Conservation (phyloP, 768 basidiomycete species). For the Serpula lacrymans region DNA sequence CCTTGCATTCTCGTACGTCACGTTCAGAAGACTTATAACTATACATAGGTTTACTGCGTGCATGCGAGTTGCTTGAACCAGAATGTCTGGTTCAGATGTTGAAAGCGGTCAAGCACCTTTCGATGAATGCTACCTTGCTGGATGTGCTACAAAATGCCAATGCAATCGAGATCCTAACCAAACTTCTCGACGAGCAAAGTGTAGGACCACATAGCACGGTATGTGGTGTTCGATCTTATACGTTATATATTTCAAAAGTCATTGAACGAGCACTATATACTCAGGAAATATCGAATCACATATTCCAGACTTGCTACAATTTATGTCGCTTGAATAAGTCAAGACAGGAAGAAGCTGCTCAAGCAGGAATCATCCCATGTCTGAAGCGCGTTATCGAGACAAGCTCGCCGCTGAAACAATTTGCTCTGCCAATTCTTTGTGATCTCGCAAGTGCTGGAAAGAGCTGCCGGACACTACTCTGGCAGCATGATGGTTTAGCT, state of each 20-base stretch:
- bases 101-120: conserved; percentile 94
- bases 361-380: conserved; percentile 91
- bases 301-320: conserved; percentile 97
- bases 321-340: conserved; percentile 93
- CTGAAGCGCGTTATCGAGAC: conserved; percentile 86
- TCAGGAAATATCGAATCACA: conserved; percentile 95
- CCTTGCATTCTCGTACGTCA: conserved; percentile 12
- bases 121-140: conserved; percentile 86
- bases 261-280: not conserved
- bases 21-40: conserved; percentile 4
- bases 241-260: not conserved
- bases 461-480: conserved; percentile 81
- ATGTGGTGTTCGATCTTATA: conserved; percentile 22
- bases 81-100: conserved; percentile 85
- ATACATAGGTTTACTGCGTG: conserved; percentile 73
- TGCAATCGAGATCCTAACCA: conserved; percentile 86
- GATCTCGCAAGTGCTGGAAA: conserved; percentile 95
- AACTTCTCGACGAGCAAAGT: conserved; percentile 77
- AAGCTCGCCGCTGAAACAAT: conserved; percentile 92
- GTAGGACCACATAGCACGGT: conserved; percentile 80
- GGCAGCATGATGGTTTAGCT: conserved; percentile 89
- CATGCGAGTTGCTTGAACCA: conserved; percentile 84
- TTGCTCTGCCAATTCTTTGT: conserved; percentile 94
- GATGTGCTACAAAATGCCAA: conserved; percentile 97
- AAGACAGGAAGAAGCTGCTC: conserved; percentile 95